Conservation (phyloP, 352 stramenopile genomes). For the Phytopythium vexans region DNA sequence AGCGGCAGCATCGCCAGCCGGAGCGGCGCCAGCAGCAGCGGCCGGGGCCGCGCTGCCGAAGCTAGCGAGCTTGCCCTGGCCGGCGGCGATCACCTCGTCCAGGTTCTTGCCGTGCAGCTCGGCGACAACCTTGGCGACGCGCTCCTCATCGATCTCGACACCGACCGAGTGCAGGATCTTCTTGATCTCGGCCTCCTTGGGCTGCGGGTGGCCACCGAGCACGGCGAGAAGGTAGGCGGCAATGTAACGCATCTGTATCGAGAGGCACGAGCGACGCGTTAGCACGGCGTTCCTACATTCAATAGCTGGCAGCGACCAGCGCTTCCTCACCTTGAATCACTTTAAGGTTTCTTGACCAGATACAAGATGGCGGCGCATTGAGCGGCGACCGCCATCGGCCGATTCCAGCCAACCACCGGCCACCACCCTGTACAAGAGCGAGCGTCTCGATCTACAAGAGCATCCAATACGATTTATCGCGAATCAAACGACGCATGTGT, state of each 20-base stretch:
- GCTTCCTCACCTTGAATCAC: constrained; percentile 82
- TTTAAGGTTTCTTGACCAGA: constrained; percentile 91
- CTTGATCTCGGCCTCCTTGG: constrained; percentile 89
- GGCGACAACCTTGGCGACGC: constrained; percentile 68
- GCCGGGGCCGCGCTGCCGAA: constrained; percentile 66
- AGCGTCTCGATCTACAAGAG: constrained; percentile 11
- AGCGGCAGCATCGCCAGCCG: constrained; percentile 38
- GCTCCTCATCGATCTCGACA: constrained; percentile 81
- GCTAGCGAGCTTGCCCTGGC: constrained; percentile 78
- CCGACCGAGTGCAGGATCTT: constrained; percentile 90
- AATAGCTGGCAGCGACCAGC: no score
- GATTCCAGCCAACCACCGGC: constrained; percentile 40
- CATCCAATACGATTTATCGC: constrained; percentile 8
- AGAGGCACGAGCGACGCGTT: neutral
- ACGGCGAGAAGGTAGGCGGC: constrained; percentile 95
- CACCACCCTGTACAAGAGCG: constrained; percentile 46
- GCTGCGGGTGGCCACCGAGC: constrained; percentile 90
- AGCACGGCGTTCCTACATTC: neutral
- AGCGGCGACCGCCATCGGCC: constrained; percentile 12
- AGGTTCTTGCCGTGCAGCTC: constrained; percentile 83
- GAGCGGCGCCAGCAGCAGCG: constrained; percentile 44
- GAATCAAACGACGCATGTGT: constrained; percentile 8
- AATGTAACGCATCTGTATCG: constrained; percentile 94
- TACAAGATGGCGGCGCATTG: constrained; percentile 72
- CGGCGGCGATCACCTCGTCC: constrained; percentile 80